These are phyloP conservation scores for Pleurotus tuoliensis DNA, from an alignment of 768 basidiomycete genomes.

Conservation along the genomic window DNA sequence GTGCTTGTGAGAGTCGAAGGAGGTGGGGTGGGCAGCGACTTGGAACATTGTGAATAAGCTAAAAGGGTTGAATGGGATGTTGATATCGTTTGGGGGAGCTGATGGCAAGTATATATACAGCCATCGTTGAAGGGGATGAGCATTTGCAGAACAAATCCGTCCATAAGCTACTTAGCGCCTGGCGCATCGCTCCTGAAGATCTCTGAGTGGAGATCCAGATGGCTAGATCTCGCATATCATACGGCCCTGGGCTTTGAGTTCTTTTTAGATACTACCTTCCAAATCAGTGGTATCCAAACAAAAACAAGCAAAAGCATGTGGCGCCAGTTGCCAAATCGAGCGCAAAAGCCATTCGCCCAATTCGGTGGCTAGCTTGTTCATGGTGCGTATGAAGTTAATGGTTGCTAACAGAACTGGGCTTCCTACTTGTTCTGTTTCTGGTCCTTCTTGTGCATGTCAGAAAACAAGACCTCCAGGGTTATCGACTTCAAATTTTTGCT, in stretches of 20 bases:
- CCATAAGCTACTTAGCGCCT: constrained; percentile 1
- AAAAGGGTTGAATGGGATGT: constrained; percentile 4
- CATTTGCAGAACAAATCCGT: constrained; percentile 8
- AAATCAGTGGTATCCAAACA: not conserved
- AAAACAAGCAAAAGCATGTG: not conserved
- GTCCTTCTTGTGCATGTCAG: constrained; percentile 5
- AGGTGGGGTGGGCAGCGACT: constrained; percentile 39
- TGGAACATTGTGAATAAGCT: constrained; percentile 36
- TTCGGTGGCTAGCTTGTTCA: constrained; percentile 6
- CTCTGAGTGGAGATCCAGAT: not conserved
- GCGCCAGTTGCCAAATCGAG: not conserved
- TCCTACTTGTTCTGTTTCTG: constrained; percentile 7
- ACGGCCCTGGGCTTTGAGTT: constrained; percentile 6
- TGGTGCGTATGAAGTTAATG: constrained; percentile 1
- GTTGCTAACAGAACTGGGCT: constrained; percentile 8
- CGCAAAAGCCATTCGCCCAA: constrained; percentile 4
- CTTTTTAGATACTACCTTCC: constrained; percentile 9
- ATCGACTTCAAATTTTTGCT: constrained; percentile 1
- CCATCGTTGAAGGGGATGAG: constrained; percentile 6
- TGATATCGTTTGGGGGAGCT: constrained; percentile 1
- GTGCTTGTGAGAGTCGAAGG: constrained; percentile 36
- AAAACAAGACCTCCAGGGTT: constrained; percentile 7
- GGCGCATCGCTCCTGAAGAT: constrained; percentile 4
- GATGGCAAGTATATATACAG: constrained; percentile 3
- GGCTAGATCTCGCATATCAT: constrained; percentile 4